Percentiles rank a stretch among this genome's conserved stretches.
phyloP scores from a whole-genome alignment of 2,329 filamentous ascomycete genomes.

The Monilinia fructigena region DNA sequence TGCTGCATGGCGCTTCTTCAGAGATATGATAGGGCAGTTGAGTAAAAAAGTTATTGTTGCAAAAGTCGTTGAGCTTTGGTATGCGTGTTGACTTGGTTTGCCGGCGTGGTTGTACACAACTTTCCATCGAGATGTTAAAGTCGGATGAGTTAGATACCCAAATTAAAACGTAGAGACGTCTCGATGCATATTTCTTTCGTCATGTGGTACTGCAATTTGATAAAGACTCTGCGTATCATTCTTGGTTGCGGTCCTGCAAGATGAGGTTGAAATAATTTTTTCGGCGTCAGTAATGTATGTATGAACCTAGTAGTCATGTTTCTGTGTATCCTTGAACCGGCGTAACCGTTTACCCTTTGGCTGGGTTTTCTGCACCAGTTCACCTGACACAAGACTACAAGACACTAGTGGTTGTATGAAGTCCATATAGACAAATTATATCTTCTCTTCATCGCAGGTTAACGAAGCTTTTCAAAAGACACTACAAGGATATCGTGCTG shows the following conservation, averaged over 20 bases:
- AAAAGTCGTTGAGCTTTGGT: neutral
- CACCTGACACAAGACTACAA: slow-evolving; percentile 2
- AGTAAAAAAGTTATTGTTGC: too few relatives aligned
- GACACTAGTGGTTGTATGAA: neutral
- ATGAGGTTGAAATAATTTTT: neutral
- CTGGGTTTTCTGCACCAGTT: neutral
- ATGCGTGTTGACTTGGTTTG: too few relatives aligned
- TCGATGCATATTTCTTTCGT: neutral
- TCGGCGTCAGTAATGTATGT: neutral
- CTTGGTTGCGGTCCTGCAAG: neutral
- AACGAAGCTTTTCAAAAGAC: neutral
- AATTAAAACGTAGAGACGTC: neutral
- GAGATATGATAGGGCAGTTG: neutral
- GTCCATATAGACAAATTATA: neutral
- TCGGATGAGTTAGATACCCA: neutral
- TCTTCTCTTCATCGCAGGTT: neutral
- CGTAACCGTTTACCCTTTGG: neutral
- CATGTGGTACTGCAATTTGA: neutral
- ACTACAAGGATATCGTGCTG: neutral
- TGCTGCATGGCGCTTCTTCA: neutral
- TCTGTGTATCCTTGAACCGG: neutral
- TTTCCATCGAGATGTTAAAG: neutral
- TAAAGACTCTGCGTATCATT: neutral
- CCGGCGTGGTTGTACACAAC: neutral
- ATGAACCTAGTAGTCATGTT: neutral